A percentile compares a stretch with the other conserved stretches of the same genome.
phyloP scores from a whole-genome alignment of 2,329 filamentous ascomycete species.

The Penicillium sclerotigenum region DNA sequence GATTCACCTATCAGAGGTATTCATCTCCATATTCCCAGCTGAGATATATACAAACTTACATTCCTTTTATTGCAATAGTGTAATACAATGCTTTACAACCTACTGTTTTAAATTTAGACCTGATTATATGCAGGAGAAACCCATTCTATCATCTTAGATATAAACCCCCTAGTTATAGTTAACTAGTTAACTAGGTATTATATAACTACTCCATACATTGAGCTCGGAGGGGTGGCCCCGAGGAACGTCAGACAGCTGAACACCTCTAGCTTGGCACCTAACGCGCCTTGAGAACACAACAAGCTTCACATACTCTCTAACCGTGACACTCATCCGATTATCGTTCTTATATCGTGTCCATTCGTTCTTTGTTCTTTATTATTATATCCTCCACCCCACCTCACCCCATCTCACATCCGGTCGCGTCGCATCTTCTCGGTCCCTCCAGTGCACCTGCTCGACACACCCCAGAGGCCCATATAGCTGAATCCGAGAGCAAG shows the following conservation, averaged over 20 bases:
- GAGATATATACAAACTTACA: not conserved
- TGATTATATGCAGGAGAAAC: not conserved
- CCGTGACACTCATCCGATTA: not conserved
- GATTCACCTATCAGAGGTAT: slow-evolving; percentile 2
- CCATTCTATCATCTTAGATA: not conserved
- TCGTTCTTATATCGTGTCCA: not conserved
- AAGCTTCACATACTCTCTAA: not conserved
- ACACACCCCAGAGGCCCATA: not conserved
- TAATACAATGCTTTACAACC: not conserved
- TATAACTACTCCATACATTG: too few species aligned
- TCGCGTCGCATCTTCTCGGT: slow-evolving; percentile 5
- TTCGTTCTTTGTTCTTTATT: not conserved
- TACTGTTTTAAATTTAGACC: not conserved
- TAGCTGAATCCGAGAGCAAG: slow-evolving; percentile 3
- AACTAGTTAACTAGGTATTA: not conserved
- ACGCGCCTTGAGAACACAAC: slow-evolving; percentile 6
- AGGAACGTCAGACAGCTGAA: slow-evolving; percentile 24
- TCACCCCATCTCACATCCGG: not conserved
- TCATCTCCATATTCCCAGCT: not conserved
- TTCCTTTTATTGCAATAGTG: not conserved
- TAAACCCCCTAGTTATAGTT: not conserved
- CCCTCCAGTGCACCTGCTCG: not conserved
- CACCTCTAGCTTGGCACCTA: slow-evolving; percentile 19
- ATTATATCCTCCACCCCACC: not conserved
- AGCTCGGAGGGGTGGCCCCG: slow-evolving; percentile 12